phyloP scores from a whole-genome alignment of 1,139 yeast genomes.

The Torulaspora globosa region DNA sequence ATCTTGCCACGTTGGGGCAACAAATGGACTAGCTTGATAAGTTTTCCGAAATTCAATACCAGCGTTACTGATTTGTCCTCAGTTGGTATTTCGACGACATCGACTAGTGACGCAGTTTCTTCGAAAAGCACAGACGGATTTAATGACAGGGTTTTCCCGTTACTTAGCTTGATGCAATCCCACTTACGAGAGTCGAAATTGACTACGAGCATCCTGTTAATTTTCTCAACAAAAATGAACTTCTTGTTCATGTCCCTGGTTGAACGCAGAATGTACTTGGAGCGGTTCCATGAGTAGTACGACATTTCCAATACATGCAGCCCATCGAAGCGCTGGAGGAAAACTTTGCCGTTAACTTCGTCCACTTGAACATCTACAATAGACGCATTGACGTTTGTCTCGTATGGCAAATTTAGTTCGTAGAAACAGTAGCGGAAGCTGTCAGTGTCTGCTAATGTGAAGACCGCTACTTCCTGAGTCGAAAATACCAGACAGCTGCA shows the following conservation, averaged over 20 bases:
- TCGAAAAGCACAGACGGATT: constrained; percentile 16
- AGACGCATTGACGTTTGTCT: constrained; percentile 16
- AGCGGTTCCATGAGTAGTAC: constrained; percentile 24
- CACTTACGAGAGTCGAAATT: constrained; percentile 25
- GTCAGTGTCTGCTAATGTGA: constrained; percentile 1
- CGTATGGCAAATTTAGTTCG: constrained; percentile 21
- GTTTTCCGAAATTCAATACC: constrained; percentile 14
- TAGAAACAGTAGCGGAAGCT: constrained; percentile 5
- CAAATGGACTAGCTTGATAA: constrained; percentile 19
- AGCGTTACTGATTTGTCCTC: constrained; percentile 8
- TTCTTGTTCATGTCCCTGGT: constrained; percentile 27
- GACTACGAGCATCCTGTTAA: constrained; percentile 29
- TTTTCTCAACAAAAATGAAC: constrained; percentile 22
- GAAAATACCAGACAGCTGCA: constrained; percentile 12
- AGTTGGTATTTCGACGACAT: constrained; percentile 16
- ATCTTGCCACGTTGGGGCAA: constrained; percentile 17
- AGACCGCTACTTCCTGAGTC: constrained; percentile 12
- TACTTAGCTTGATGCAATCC: constrained; percentile 29
- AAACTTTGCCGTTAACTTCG: constrained; percentile 8
- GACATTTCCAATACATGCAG: constrained; percentile 21
- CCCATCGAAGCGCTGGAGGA: constrained; percentile 25
- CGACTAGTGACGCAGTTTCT: constrained; percentile 9
- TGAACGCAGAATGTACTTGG: constrained; percentile 26
- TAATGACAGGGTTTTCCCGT: constrained; percentile 26
- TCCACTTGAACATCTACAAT: constrained; percentile 22